Evolutionary conservation across 495 filamentous ascomycete genomes (phyloP), one percentile per base, ranked within the genome.

Genomic region (Cercophora sp.): DNA sequence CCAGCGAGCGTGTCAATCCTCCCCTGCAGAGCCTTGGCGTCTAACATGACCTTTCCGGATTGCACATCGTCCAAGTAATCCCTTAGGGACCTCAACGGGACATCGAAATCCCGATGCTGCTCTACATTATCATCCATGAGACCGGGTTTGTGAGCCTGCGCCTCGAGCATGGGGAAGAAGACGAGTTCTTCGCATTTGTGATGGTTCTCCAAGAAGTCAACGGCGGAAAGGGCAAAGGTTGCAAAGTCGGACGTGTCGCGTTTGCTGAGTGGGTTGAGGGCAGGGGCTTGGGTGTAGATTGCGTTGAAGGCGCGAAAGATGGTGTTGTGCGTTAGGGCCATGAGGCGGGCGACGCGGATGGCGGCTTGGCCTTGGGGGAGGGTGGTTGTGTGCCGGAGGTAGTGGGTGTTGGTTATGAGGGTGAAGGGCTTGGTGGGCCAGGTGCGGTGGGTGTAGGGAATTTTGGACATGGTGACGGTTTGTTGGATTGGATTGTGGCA

Each of bases 151-250:
- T 19, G 9, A 8, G 39, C 16, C 22, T 52, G 50, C 2, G 50
- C 50, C 23, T 52, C 50, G 15, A 52, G 50, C 50, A 52, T 52
- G 26, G 50, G 50, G 37, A 52, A 52, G 27, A 52, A 52, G 1
- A 52, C 29, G 39, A 45, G 39, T 15, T 52, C 50, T 18, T 52
- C 50, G 50, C 39, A 52, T 23, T 44, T 18, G 31, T 52, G 50
- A 19, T 52, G 50, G 50, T 52, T 52, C 8, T 52, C 39, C 10
- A 52, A 31, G 20, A 52, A 52, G 37, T 25, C 50, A 15, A 52
- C 20, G 13, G 50, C 40, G 27, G 36, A 52, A 4, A 10, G 24
- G 4, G 50, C 29, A 20, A 52, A 52, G 13, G 22, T 34, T 6
- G 26, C 13, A 20, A 52, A 32, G 39, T 43, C 40, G 4, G 15